phyloP scores from a whole-genome alignment of 768 basidiomycete genomes.

The Tricholoma sp. region DNA sequence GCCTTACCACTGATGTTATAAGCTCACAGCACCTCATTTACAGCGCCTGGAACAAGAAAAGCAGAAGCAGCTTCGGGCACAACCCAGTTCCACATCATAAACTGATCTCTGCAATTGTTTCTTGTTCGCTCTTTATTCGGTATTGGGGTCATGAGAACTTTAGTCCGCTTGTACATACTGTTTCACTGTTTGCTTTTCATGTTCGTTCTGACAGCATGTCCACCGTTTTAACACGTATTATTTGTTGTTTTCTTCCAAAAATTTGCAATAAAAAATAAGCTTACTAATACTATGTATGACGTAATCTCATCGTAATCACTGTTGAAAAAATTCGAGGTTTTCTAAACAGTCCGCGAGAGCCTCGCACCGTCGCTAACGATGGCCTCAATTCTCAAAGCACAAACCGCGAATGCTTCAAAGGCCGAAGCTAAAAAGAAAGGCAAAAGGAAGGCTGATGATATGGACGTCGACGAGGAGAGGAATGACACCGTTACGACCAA shows the following conservation, averaged over 20 bases:
- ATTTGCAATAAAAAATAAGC: not conserved
- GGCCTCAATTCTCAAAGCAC: conserved; percentile 62
- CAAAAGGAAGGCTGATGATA: conserved; percentile 59
- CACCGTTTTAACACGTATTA: not conserved
- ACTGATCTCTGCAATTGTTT: conserved; percentile 4
- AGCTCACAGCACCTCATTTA: conserved; percentile 5
- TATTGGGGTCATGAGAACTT: not conserved
- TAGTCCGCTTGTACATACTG: not conserved
- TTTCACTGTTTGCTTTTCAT: conserved; percentile 2
- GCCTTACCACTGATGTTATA: not conserved
- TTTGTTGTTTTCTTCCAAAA: not conserved
- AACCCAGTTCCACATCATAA: conserved; percentile 12
- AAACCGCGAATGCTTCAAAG: conserved; percentile 51
- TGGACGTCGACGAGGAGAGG: conserved; percentile 42
- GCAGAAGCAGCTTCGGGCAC: conserved; percentile 67
- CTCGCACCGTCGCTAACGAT: conserved; percentile 28
- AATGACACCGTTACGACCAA: conserved; percentile 30
- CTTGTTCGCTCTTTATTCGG: conserved; percentile 6
- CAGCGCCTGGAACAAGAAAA: conserved; percentile 88
- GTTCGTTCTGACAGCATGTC: not conserved
- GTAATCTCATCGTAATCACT: conserved; percentile 1
- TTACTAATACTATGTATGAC: too few relatives aligned
- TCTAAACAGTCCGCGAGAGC: not conserved
- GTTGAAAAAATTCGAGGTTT: conserved; percentile 7
- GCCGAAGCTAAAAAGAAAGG: conserved; percentile 51